A percentile compares a stretch with the other conserved stretches of the same genome.
These are phyloP conservation scores for Agaricales sp. DNA, from an alignment of 1,284 basidiomycete genomes.

Conservation along the genomic window DNA sequence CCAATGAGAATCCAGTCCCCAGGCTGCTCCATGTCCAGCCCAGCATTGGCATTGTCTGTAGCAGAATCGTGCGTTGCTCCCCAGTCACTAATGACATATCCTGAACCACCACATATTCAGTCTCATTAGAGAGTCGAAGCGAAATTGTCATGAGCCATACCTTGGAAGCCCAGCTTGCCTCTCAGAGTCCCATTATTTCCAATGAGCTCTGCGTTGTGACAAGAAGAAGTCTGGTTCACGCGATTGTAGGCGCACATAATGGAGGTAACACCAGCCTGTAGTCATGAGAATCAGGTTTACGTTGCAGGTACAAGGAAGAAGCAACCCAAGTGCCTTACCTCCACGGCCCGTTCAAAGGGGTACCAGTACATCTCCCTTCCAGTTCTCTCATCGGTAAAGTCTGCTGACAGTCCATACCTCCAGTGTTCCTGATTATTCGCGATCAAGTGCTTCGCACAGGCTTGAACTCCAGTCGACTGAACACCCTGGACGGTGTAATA, in stretches of 20 bases:
- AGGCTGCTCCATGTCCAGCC: constrained; percentile 39
- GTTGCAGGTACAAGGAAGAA: background rate
- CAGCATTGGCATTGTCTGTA: constrained; percentile 32
- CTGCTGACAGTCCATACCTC: constrained; percentile 31
- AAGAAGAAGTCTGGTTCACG: constrained; percentile 31
- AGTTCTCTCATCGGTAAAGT: constrained; percentile 55
- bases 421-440: constrained; percentile 46
- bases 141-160: no score
- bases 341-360: constrained; percentile 41
- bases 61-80: constrained; percentile 37
- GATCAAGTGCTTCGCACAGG: constrained; percentile 56
- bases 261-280: constrained; percentile 49
- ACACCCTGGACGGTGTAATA: constrained; percentile 51
- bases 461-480: constrained; percentile 55
- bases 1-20: constrained; percentile 34
- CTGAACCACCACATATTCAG: no score
- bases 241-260: constrained; percentile 71
- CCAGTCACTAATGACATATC: constrained; percentile 35
- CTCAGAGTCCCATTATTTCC: constrained; percentile 26
- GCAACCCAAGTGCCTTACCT: constrained; percentile 20
- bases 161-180: constrained; percentile 28
- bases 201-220: constrained; percentile 26
- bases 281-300: constrained; percentile 11
- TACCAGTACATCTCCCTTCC: constrained; percentile 50
- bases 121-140: no score